Conservation (phyloP, 2,329 filamentous ascomycete genomes). For the Sporothrix phasma region DNA sequence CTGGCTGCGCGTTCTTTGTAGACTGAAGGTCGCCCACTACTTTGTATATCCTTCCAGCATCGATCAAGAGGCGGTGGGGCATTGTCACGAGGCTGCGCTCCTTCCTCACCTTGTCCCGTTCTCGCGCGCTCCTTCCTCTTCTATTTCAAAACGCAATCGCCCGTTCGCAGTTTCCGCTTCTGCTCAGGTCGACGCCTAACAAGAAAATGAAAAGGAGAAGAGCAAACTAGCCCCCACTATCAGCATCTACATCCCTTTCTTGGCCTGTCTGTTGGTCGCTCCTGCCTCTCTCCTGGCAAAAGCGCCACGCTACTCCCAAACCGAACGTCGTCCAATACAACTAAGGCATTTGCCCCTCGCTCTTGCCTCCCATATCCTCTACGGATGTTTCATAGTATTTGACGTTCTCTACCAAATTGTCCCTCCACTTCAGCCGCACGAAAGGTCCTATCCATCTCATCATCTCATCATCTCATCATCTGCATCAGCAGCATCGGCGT, state of each 20-base stretch:
- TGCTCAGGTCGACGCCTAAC: background rate
- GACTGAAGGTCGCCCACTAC: too few relatives aligned
- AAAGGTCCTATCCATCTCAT: too few relatives aligned
- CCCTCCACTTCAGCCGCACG: background rate
- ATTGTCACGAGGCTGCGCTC: background rate
- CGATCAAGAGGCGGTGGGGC: too few relatives aligned
- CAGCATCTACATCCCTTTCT: background rate
- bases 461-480: too few relatives aligned
- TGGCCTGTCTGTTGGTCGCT: background rate
- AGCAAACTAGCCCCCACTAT: background rate
- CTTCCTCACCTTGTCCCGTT: background rate
- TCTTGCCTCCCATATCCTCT: too few relatives aligned
- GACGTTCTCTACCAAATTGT: background rate
- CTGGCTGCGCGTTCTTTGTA: too few relatives aligned
- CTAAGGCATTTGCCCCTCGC: background rate
- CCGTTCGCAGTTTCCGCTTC: background rate
- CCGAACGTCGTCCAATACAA: background rate
- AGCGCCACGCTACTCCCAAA: background rate
- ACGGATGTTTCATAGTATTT: background rate
- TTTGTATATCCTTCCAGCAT: too few relatives aligned
- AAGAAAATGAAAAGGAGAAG: background rate
- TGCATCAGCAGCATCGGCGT: too few relatives aligned
- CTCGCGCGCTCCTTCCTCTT: constrained; percentile 1
- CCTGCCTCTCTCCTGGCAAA: background rate
- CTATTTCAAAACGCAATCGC: too few relatives aligned